These are phyloP conservation scores for Colletotrichum abscissum DNA, from an alignment of 2,329 filamentous ascomycete genomes.

Conservation along the genomic window DNA sequence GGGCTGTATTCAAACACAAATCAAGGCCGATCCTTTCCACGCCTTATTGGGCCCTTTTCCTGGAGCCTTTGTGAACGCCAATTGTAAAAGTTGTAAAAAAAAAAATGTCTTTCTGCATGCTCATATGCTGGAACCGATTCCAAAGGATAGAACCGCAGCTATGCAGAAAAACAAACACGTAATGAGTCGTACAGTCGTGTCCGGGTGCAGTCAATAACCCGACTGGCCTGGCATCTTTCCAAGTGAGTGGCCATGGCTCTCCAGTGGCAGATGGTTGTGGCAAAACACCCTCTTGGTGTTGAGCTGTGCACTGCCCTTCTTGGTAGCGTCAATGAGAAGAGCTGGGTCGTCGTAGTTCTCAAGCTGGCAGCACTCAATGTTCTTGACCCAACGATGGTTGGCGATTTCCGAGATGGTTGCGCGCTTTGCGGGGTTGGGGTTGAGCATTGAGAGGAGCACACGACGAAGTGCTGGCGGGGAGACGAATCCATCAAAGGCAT, in stretches of 20 bases:
- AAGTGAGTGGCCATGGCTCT: conserved; percentile 59
- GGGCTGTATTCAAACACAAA: conserved; percentile 9
- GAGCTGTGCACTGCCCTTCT: conserved; percentile 59
- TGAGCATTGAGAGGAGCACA: conserved; percentile 83
- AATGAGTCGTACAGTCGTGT: conserved; percentile 30
- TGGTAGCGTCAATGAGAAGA: conserved; percentile 71
- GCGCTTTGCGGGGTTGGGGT: conserved; percentile 79
- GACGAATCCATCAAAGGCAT: conserved; percentile 72
- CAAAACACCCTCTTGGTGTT: conserved; percentile 65
- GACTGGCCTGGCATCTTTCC: conserved; percentile 67
- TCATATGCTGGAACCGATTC: conserved; percentile 16
- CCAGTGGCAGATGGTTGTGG: conserved; percentile 67
- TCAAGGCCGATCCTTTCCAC: background rate
- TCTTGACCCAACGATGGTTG: conserved; percentile 77
- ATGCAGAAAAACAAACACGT: conserved; percentile 30
- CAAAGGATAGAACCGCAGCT: conserved; percentile 19
- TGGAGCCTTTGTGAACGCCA: conserved; percentile 27
- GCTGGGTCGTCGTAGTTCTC: conserved; percentile 75
- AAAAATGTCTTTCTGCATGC: background rate
- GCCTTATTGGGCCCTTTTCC: background rate
- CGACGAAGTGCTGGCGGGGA: conserved; percentile 76
- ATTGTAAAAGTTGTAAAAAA: background rate
- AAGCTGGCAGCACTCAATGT: conserved; percentile 81
- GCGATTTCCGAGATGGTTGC: conserved; percentile 76
- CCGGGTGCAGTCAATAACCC: conserved; percentile 56